Conservation (phyloP, 352 stramenopile species). For the Elongisporangium anandrum region DNA sequence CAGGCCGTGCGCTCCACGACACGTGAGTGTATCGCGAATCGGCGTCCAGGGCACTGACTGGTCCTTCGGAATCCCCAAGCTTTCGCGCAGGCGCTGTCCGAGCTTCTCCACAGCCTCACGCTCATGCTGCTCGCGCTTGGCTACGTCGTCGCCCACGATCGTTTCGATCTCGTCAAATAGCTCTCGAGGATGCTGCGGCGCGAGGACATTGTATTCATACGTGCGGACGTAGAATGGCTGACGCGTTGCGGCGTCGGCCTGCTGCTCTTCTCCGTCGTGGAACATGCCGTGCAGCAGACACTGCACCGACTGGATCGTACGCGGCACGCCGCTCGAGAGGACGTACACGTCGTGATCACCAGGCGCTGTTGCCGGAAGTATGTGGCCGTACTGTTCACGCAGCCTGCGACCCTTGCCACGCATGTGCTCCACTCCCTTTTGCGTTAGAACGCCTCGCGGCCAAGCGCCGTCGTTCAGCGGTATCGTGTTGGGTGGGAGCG, state of each 20-base stretch:
- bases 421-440: constrained; percentile 72
- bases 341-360: constrained; percentile 60
- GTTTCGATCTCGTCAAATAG: constrained; percentile 73
- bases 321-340: constrained; percentile 69
- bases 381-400: constrained; percentile 34
- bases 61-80: constrained; percentile 41
- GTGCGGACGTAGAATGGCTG: constrained; percentile 53
- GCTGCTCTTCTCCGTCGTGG: constrained; percentile 17
- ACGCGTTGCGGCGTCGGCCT: constrained; percentile 8
- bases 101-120: constrained; percentile 31
- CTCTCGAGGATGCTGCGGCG: constrained; percentile 47
- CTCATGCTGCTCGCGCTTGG: constrained; percentile 15
- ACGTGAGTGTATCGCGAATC: constrained; percentile 65
- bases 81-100: constrained; percentile 24
- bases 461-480: constrained; percentile 29
- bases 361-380: constrained; percentile 13
- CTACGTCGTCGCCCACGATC: constrained; percentile 58
- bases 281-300: constrained; percentile 73
- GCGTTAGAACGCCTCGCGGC: constrained; percentile 56
- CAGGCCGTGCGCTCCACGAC: constrained; percentile 48
- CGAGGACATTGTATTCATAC: constrained; percentile 59
- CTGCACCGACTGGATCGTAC: constrained; percentile 76
- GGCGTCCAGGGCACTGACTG: constrained; percentile 66
- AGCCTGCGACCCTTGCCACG: constrained; percentile 47
- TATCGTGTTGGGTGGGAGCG: constrained; percentile 34